A percentile compares a stretch with the other conserved stretches of the same genome.
Evolutionary conservation across 2,329 filamentous ascomycete species (phyloP).

Genomic region (Hymenoscyphus scutula): DNA sequence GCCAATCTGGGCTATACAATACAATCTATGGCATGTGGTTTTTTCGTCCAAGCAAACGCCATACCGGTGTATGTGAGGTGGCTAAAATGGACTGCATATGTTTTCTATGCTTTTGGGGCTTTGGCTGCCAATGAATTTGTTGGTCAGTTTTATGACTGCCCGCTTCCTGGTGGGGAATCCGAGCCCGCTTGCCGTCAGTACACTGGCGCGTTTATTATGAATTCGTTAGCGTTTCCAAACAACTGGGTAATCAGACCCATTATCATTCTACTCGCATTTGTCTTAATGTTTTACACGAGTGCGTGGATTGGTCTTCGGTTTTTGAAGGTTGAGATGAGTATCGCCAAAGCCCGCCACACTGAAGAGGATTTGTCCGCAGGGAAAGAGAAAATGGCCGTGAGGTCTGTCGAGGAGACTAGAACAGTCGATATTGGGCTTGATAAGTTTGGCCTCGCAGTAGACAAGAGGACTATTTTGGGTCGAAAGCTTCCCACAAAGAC

Average conservation of each 20-base stretch:
- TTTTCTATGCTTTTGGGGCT: conserved; percentile 69
- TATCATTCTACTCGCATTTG: conserved; percentile 59
- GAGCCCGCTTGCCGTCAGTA: conserved; percentile 68
- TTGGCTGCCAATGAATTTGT: conserved; percentile 71
- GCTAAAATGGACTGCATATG: conserved; percentile 67
- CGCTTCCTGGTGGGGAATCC: conserved; percentile 55
- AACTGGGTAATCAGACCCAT: conserved; percentile 69
- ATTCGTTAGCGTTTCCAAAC: conserved; percentile 63
- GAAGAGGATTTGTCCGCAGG: conserved; percentile 64
- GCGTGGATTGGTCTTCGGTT: conserved; percentile 63
- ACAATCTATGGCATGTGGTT: conserved; percentile 73
- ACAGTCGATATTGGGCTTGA: conserved; percentile 65
- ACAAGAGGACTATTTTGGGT: conserved; percentile 56
- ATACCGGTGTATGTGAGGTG: conserved; percentile 77
- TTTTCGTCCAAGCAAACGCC: conserved; percentile 70
- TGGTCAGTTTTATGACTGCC: conserved; percentile 71
- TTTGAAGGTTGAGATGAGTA: conserved; percentile 65
- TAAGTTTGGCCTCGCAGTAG: conserved; percentile 60
- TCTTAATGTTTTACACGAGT: conserved; percentile 58
- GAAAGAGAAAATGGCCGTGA: conserved; percentile 64
- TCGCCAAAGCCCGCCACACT: conserved; percentile 57
- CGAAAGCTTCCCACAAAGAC: conserved; percentile 52
- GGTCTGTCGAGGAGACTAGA: conserved; percentile 52
- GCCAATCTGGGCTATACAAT: conserved; percentile 71
- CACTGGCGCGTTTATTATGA: conserved; percentile 66